Evolutionary conservation across 2,329 filamentous ascomycete genomes (phyloP), one percentile per base, ranked within the genome.

Genomic region (Pyrenochaeta sp.): DNA sequence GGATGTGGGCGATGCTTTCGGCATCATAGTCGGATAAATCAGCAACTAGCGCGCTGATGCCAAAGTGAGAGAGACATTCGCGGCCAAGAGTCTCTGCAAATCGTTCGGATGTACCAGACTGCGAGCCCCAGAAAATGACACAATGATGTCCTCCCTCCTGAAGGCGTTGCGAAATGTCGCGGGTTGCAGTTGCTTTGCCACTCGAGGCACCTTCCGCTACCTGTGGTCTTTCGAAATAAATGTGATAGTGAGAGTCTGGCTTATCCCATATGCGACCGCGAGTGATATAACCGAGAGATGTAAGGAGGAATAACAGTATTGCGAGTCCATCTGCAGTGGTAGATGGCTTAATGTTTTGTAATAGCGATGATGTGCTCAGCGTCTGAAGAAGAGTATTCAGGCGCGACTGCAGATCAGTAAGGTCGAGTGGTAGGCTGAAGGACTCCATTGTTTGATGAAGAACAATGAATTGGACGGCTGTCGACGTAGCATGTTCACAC

Each of bases 201-300:
- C 40, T 61, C 27, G 60, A 59, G n/a, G 49, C 59, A 30, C 70
- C 71, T 45, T 74, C 64, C 35, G 71, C 71, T 46, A 79, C 57
- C 55, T 82, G 82, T 14, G 82, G 82, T 32, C 76, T 75, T 58
- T 84, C 78, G 45, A 78, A 85, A 63, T 75, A 80, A 20, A 83
- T 69, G 58, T 82, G 71, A 32, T 77, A 62, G 50, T 82, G 77
- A 4, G 82, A 82, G 56, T 85, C 81, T 7, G 81, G 78, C 36
- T 73, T 79, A 47, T 83, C 80, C 79, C 81, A 83, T 12, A 69
- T 15, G 11, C 56, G 62, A 15, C 79, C 79, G 3, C 74, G 72
- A 2, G 80, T 74, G 15, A 82, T 61, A 58, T 78, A 83, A 1
- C 74, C 71, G 3, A 73, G 64, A 3, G 69, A 67, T 17, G 65